A percentile compares a stretch with the other conserved stretches of the same genome.
Evolutionary conservation across 331 rosid species (phyloP).

Genomic region (Saraca asoca): DNA sequence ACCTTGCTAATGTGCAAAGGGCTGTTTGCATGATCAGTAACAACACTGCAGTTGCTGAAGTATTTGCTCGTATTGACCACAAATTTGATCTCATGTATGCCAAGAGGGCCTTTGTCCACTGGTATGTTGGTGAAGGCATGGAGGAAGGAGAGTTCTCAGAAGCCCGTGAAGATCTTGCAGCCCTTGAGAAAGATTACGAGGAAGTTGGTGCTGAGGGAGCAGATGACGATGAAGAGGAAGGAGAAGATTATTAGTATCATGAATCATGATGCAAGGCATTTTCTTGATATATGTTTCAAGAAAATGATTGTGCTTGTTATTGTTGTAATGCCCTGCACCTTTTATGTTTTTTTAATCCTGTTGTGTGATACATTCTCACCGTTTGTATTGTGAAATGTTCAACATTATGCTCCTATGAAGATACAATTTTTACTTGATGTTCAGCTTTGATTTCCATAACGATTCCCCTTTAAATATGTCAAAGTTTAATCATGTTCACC

Average conservation of each 20-base stretch:
- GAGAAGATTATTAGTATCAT: constrained; percentile 44
- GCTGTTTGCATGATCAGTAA: constrained; percentile 54
- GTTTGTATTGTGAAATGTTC: too few species aligned
- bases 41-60: constrained; percentile 50
- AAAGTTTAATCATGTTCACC: too few species aligned
- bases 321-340: too few species aligned
- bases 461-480: too few species aligned
- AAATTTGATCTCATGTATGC: constrained; percentile 55
- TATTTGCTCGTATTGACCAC: constrained; percentile 52
- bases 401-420: too few species aligned
- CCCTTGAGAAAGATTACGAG: constrained; percentile 50
- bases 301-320: too few species aligned
- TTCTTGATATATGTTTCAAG: too few species aligned
- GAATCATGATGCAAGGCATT: too few species aligned
- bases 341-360: too few species aligned
- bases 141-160: constrained; percentile 57
- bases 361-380: too few species aligned
- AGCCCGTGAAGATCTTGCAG: constrained; percentile 56
- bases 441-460: too few species aligned
- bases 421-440: too few species aligned
- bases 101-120: constrained; percentile 51
- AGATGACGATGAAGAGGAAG: constrained; percentile 49
- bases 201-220: constrained; percentile 53
- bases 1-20: constrained; percentile 51
- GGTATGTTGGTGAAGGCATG: constrained; percentile 60